Evolutionary conservation across 805 yeast species (phyloP).

Genomic region (Candida incommunis): DNA sequence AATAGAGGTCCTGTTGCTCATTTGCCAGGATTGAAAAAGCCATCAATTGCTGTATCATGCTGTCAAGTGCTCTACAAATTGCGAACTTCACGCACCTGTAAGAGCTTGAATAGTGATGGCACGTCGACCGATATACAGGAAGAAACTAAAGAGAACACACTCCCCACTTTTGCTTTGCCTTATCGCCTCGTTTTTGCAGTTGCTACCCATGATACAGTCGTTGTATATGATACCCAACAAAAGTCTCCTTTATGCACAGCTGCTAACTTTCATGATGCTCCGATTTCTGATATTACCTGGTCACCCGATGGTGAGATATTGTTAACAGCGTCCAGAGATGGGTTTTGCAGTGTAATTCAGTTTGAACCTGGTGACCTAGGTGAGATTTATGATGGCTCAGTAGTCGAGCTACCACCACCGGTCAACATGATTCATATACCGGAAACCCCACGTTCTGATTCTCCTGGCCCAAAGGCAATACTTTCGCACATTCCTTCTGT

Average conservation of each 20-base stretch:
- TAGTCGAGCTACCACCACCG: conserved; percentile 3
- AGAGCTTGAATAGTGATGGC: background rate
- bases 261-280: conserved; percentile 72
- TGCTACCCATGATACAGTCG: conserved; percentile 78
- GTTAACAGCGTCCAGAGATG: conserved; percentile 78
- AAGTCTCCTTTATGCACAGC: conserved; percentile 56
- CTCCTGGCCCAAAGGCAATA: background rate
- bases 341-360: conserved; percentile 63
- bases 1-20: conserved; percentile 60
- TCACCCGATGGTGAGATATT: conserved; percentile 56
- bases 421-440: background rate
- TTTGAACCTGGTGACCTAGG: conserved; percentile 49
- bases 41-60: conserved; percentile 71
- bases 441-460: background rate
- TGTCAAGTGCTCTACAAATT: conserved; percentile 49
- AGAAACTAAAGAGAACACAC: background rate
- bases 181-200: conserved; percentile 83
- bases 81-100: conserved; percentile 7
- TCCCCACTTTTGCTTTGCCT: conserved; percentile 39
- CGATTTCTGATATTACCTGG: conserved; percentile 85
- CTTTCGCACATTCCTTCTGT: background rate
- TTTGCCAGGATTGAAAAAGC: conserved; percentile 58
- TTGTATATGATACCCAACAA: conserved; percentile 68
- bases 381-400: conserved; percentile 9
- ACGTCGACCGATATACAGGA: background rate